A percentile compares a stretch with the other conserved stretches of the same genome.
Conservation (phyloP, 306 rosid genomes). For the Alnus rubra region DNA sequence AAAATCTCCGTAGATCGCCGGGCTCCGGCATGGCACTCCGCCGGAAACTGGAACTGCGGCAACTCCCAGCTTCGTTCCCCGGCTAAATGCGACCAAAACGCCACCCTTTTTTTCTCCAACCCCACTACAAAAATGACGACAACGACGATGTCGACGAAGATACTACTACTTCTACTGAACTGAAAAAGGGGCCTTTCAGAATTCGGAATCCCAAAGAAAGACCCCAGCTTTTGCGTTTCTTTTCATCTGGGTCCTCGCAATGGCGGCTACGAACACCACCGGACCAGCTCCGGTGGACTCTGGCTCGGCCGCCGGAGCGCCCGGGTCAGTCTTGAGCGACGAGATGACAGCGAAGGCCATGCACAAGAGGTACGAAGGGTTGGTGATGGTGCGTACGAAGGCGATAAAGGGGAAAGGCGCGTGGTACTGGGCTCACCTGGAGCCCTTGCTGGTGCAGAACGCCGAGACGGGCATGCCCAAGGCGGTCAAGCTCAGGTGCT, state of each 20-base stretch:
- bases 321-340: conserved; percentile 38
- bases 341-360: conserved; percentile 69
- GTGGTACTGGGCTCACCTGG: conserved; percentile 94
- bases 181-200: conserved; percentile 12
- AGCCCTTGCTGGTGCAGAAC: conserved; percentile 69
- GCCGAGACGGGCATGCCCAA: conserved; percentile 76
- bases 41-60: conserved; percentile 52
- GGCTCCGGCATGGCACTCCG: conserved; percentile 55
- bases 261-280: conserved; percentile 65
- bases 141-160: conserved; percentile 10
- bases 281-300: conserved; percentile 45
- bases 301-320: conserved; percentile 26
- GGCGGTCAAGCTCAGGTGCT: conserved; percentile 89
- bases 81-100: conserved; percentile 41
- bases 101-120: conserved; percentile 14
- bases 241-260: conserved; percentile 30
- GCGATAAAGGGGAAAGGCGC: conserved; percentile 97
- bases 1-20: conserved; percentile 31
- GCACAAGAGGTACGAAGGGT: conserved; percentile 79
- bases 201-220: not conserved
- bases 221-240: conserved; percentile 2
- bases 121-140: conserved; percentile 14
- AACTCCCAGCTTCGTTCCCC: conserved; percentile 14
- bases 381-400: conserved; percentile 76
- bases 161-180: not conserved